These are phyloP conservation scores for Plasmopara viticola DNA, from an alignment of 352 stramenopile genomes.

Conservation along the genomic window DNA sequence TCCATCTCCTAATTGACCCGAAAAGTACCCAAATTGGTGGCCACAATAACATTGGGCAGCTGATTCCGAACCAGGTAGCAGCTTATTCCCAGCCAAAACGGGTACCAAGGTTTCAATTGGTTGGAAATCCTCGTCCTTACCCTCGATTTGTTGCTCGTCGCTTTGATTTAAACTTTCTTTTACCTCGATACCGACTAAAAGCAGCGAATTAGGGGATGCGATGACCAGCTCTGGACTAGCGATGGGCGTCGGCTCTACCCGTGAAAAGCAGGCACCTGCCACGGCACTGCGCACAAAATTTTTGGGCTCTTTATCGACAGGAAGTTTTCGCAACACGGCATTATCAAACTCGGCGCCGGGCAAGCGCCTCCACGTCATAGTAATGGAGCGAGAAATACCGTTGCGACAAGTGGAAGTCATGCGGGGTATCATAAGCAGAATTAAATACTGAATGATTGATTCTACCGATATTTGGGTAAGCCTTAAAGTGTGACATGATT, in stretches of 20 bases:
- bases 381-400: slow-evolving; percentile 16
- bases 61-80: slow-evolving; percentile 67
- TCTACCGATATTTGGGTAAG: too few relatives aligned
- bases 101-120: slow-evolving; percentile 40
- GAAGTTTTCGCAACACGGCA: slow-evolving; percentile 51
- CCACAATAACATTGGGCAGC: slow-evolving; percentile 88
- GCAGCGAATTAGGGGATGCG: slow-evolving; percentile 39
- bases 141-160: background rate
- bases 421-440: background rate
- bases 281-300: slow-evolving; percentile 51
- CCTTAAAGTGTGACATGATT: too few relatives aligned
- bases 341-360: slow-evolving; percentile 47
- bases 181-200: slow-evolving; percentile 55
- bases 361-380: slow-evolving; percentile 36
- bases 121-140: slow-evolving; percentile 18
- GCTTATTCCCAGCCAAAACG: slow-evolving; percentile 65
- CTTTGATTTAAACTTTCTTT: slow-evolving; percentile 1
- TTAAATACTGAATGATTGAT: too few relatives aligned
- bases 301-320: slow-evolving; percentile 43
- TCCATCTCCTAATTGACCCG: slow-evolving; percentile 87
- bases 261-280: slow-evolving; percentile 53
- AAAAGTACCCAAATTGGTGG: slow-evolving; percentile 90
- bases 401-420: slow-evolving; percentile 4
- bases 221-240: slow-evolving; percentile 53
- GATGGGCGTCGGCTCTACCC: slow-evolving; percentile 53